Base-by-base conservation (phyloP, 805 yeast genomes). In the Candida michaelii region DNA sequence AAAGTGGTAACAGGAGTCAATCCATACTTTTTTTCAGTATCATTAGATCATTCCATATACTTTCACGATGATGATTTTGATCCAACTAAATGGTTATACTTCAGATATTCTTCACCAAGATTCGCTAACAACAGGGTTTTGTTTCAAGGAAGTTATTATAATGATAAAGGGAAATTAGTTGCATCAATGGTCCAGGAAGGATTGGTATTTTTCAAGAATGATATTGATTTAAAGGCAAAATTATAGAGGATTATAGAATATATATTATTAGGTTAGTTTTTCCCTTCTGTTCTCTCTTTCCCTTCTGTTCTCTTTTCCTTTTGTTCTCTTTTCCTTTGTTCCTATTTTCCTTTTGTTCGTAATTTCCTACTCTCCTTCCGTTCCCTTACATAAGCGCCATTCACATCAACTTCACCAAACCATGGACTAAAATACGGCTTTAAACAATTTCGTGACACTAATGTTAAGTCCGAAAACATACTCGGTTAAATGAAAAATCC, bases 161-260 rank as follows among this genome's bases (percentile, higher is more conserved):
- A 61, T 33, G 42, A 51, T 14, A 50, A 52, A 10, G 69, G 69
- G 9, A 53, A 51, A 38, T 45, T 62, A 17, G 54, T 62, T 33
- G 69, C 68, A 10, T 48, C 56, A 15, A 59, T 64, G 16, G 62
- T 62, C 2, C 69, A 65, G 48, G 69, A 65, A 49, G 68, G 68
- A 3, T 54, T 64, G 41, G 65, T 64, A 19, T 50, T 52, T 27
- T 52, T 52, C 45, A 46, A 42, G 27, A 40, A 48, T 34, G 48
- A 43, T 30, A 11, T 45, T 11, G 53, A 52, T 21, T 31, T 46
- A 9, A 41, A 48, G 33, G 56, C 56, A 18, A 52, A 50, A 27
- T 44, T 52, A 27, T 52, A 29, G 30, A 11, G 3, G 11, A 25
- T 25, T 32, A 32, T 32, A 19, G 25, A 19, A n/a, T n/a, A n/a